Evolutionary conservation across 306 rosid genomes (phyloP).

Genomic region (Prunus padus): DNA sequence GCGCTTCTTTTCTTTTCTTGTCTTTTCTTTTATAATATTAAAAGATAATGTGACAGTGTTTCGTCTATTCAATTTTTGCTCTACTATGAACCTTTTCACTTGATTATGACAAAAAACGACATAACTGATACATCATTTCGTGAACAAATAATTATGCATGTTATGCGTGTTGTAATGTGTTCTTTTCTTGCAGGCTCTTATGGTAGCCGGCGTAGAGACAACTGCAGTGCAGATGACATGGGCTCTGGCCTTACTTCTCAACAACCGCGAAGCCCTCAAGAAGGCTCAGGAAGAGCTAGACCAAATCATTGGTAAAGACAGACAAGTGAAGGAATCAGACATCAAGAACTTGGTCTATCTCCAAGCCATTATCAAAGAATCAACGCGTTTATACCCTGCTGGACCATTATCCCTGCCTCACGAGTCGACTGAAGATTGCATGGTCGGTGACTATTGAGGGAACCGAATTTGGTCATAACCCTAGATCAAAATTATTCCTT

Average conservation of each 20-base stretch:
- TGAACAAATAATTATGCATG: no score
- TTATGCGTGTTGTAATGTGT: neutral
- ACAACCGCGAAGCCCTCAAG: neutral
- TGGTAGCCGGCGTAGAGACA: neutral
- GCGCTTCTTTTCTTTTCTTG: no score
- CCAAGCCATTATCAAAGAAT: constrained; percentile 14
- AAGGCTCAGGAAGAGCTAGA: constrained; percentile 14
- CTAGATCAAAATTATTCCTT: no score
- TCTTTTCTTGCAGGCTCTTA: constrained; percentile 10
- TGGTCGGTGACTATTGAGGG: neutral
- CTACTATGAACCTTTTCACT: no score
- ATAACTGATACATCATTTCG: no score
- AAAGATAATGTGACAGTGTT: no score
- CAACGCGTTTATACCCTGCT: constrained; percentile 5
- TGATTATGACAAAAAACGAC: no score
- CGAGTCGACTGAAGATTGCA: constrained; percentile 12
- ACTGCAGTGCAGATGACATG: constrained; percentile 8
- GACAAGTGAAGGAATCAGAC: constrained; percentile 14
- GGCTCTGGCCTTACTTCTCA: constrained; percentile 23
- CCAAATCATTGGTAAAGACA: neutral
- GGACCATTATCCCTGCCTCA: neutral
- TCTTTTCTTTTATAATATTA: no score
- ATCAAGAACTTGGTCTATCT: neutral
- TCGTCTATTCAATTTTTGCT: no score
- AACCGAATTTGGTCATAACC: no score